Base-by-base conservation (phyloP, 1,139 yeast species). In the Saccharomyces hybrid region DNA sequence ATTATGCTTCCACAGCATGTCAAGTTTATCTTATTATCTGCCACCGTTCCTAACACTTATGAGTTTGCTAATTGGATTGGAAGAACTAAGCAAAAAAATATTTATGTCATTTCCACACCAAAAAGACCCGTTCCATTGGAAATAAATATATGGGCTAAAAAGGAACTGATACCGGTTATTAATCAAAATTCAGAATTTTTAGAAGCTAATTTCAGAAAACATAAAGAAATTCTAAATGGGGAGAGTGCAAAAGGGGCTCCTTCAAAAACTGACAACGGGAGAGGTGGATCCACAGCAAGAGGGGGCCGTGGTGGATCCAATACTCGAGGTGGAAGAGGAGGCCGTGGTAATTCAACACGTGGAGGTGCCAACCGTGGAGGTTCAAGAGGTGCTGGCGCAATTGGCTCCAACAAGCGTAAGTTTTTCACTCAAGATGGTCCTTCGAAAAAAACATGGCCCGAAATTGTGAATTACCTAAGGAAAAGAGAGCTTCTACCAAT, bases 21-120 rank as follows among this genome's bases (percentile, higher is more conserved):
- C 53, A 90, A 88, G 63, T 87, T 87, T 65, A 89, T 91, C 56
- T 75, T 91, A 53, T 73, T 91, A 48, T 90, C 97, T 3, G 99
- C 99, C 2, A 93, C 99, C 0, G 97, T 93, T 11, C 99, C 99
- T 7, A 93, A 93, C 68, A 95, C 99, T 0, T 88, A 83, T 76
- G 99, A 93, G 67, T 93, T 93, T 76, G 99, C 99, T 14, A 90
- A 87, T 65, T 93, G 99, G 99, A 91, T 93, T 20, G 97, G 99
- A 25, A 80, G 99, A 71, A 93, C 99, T 0, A 93, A 93, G 68
- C 95, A 88, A 62, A 91, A 91, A 68, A 96, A 93, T 65, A 93
- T 93, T 3, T 93, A 91, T 64, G 99, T 93, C 47, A 93, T 93
- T 42, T 88, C 96, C 0, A 93, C 99, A 0, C 91, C 96, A 11